Evolutionary conservation across 2,329 filamentous ascomycete species (phyloP), one percentile per base, ranked within the genome.

Genomic region (Emergomyces africanus): DNA sequence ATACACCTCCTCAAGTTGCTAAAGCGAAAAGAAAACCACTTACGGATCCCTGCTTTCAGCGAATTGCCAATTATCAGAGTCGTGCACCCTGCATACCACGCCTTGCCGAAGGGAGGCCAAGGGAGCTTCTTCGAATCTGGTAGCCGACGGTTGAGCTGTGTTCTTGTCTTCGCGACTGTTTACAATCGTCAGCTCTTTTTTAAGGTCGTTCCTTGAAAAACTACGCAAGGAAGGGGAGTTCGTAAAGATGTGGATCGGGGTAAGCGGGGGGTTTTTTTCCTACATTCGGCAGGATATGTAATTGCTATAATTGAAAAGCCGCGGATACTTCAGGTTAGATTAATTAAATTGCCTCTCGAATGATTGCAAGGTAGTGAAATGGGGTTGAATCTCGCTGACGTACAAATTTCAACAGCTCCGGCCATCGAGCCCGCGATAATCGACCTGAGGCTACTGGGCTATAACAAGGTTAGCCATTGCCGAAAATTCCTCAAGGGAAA

Each of bases 31-130:
- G 14, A 14, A 54, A 54, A 39, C n/a, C n/a, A 44, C 86, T 62
- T 81, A 91, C 90, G 86, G 63, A 97, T 95, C 61, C 90, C 94
- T 42, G 94, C 94, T 78, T 99, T 99, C 71, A 94, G 81, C 57
- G 90, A 95, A 76, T 99, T 99, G 62, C 94, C 94, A 66, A 97
- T 90, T 61, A 99, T 95, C 71, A 96, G 77, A 33, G 94, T 97
- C 53, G 94, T 97, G 77, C 94, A 99, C 42, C 94, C 94, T 14
- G 94, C 92, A 74, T 99, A 99, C 94, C 94, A 99, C 74, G 95
- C 90, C 66, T 77, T 79, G 54, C 94, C 94, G 69, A 97, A 97
- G 12, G 89, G 89, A 49, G 94, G 94, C 88, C 90, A 96, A 57
- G 92, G 90, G 35, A 96, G 82, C 78, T 95, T 96, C 78, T 95